Base-by-base conservation (phyloP, 2,329 filamentous ascomycete species). In the Fusarium lyarnte region DNA sequence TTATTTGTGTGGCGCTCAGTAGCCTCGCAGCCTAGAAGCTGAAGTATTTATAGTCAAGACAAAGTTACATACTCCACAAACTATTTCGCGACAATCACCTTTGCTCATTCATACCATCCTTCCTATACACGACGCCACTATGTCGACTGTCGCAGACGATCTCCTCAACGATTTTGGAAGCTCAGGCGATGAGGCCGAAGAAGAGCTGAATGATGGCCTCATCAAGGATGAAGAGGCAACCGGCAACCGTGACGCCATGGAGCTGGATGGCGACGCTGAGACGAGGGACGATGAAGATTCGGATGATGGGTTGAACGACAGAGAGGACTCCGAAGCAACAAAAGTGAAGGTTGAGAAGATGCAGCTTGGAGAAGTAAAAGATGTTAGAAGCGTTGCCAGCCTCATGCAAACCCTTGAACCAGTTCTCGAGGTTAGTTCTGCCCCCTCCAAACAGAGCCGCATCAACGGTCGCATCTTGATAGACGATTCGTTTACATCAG, bases 61-160 rank as follows among this genome's bases (percentile, higher is more conserved):
- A 53, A 51, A 39, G 25, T 27, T 61, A 52, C 58, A 43, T 53
- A 33, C 61, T 61, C 43, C 55, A 63, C 58, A 35, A 51, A 49
- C 51, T 58, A 33, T 31, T 54, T 72, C 65, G 65, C 73, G 67
- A 73, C 55, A 74, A 67, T 55, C 52, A 51, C 49, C 25, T 51
- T 55, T 43, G 55, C 45, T 51, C 58, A 61, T 65, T 45, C 46
- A 57, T 51, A 68, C 51, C 51, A 31, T 58, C 47, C 10, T 58
- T 53, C 55, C 49, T 39, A 47, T 46, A 52, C 66, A 66, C 52
- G 47, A 64, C 72, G 63, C 63, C 78, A 82, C 69, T 58, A 97
- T 98, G 94, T 94, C 95, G 81, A 97, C 94, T 47, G 88, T 97
- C 72, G 95, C 94, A 70, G 95, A 98, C 78, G 95, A 98, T 81